Conservation (phyloP, 306 rosid genomes). For the Pyrus pyrifolia region DNA sequence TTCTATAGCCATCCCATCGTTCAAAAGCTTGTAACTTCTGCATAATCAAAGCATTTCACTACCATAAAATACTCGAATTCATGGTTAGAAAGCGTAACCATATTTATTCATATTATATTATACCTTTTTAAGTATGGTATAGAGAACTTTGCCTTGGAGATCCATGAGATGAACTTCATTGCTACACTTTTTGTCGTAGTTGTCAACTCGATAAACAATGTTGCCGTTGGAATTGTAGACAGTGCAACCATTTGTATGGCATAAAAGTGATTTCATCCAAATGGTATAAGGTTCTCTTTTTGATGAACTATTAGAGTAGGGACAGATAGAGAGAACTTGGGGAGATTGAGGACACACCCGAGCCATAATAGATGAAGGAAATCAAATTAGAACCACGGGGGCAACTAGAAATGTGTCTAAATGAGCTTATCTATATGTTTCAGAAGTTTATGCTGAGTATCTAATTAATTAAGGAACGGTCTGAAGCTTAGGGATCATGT, state of each 20-base stretch:
- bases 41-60: conserved; percentile 7
- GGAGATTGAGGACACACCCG: conserved; percentile 20
- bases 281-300: conserved; percentile 57
- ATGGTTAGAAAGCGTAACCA: background rate
- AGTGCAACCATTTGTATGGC: conserved; percentile 81
- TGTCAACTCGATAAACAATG: conserved; percentile 72
- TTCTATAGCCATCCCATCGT: conserved; percentile 66
- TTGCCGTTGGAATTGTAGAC: conserved; percentile 62
- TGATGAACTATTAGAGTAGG: background rate
- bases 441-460: background rate
- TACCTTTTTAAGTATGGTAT: conserved; percentile 55
- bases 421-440: background rate
- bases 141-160: conserved; percentile 54
- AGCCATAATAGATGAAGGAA: conserved; percentile 18
- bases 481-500: background rate
- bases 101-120: background rate
- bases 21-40: conserved; percentile 60
- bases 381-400: background rate
- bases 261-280: conserved; percentile 90
- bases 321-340: conserved; percentile 1
- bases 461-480: background rate
- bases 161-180: conserved; percentile 81
- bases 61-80: background rate
- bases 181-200: conserved; percentile 62
- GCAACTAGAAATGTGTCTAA: background rate